Conservation (phyloP, 2,329 filamentous ascomycete species). For the Rutstroemia sp. region DNA sequence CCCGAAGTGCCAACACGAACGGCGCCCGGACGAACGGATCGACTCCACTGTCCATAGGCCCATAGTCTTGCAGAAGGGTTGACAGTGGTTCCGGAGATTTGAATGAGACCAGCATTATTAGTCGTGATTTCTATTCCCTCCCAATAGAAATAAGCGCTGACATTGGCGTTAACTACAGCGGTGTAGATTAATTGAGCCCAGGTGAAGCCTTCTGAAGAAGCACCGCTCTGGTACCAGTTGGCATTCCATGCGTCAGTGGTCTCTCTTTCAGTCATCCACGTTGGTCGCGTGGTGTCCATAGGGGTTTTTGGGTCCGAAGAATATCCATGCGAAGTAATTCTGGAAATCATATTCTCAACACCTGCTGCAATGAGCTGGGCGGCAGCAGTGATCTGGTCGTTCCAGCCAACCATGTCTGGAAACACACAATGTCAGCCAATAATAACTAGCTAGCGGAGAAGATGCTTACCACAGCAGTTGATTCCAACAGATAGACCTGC, state of each 20-base stretch:
- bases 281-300: slow-evolving; percentile 26
- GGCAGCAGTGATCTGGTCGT: slow-evolving; percentile 32
- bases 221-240: too few relatives aligned
- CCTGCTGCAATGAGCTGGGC: slow-evolving; percentile 32
- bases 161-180: slow-evolving; percentile 28
- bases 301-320: slow-evolving; percentile 37
- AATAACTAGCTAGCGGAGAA: too few relatives aligned
- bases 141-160: slow-evolving; percentile 49
- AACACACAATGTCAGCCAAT: too few relatives aligned
- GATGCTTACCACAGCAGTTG: slow-evolving; percentile 34
- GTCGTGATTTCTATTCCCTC: slow-evolving; percentile 30
- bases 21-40: slow-evolving; percentile 15
- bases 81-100: slow-evolving; percentile 16
- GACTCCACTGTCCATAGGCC: slow-evolving; percentile 18
- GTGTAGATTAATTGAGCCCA: background rate
- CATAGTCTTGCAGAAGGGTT: slow-evolving; percentile 14
- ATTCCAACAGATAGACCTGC: slow-evolving; percentile 33
- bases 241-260: too few relatives aligned
- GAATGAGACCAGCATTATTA: slow-evolving; percentile 28
- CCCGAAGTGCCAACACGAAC: slow-evolving; percentile 11
- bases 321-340: slow-evolving; percentile 36
- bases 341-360: slow-evolving; percentile 31
- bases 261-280: too few relatives aligned
- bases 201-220: too few relatives aligned
- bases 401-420: slow-evolving; percentile 24